Evolutionary conservation across 176 grass and related monocot species (phyloP), one percentile per base, ranked within the genome.

Genomic region (Avena eriantha): DNA sequence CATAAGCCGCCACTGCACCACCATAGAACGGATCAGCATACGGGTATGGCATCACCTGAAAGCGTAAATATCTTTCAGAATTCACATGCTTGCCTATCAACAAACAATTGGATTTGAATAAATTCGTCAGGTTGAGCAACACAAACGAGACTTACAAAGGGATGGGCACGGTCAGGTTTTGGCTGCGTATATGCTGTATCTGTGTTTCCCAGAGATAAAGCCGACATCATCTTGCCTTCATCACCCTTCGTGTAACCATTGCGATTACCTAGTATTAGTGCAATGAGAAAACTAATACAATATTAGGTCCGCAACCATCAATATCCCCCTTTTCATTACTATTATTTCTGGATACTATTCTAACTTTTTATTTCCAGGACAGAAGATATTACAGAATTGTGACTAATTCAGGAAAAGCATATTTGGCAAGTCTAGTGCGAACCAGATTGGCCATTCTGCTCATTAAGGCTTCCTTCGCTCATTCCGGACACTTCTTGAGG

Each of bases 21-120:
- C 89, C 83, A 78, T 88, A 99, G 80, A 82, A 90, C 29, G 89
- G 79, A 85, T 99, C 94, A 69, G 33, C 81, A 91, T 94, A 99
- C 6, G 97, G 90, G 86, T 92, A 99, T 67, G 94, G 85, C 23
- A 94, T 77, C 24, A 87, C 92, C 97, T 99, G 92, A 77, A 90
- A 90, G 83, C 39, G 80, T 69, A 47, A 90, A 61, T 69, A 87
- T 80, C 75, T 56, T 39, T 51, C 19, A 12, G 81, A 63, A 80
- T 65, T 89, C 36, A 90, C 45, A 80, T 26, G 61, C 22, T 68
- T 78, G 23, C 48, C 26, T 41, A 88, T 48, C 51, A 80, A 88
- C 14, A 19, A 66, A 78, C 68, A 81, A 41, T 7, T 82, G n/a
- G 46, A 55, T 50, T 79, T 47, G n/a, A 31, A 73, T 18, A 86